phyloP scores from a whole-genome alignment of 2,329 filamentous ascomycete genomes.

The Daldinia eschscholtzii region DNA sequence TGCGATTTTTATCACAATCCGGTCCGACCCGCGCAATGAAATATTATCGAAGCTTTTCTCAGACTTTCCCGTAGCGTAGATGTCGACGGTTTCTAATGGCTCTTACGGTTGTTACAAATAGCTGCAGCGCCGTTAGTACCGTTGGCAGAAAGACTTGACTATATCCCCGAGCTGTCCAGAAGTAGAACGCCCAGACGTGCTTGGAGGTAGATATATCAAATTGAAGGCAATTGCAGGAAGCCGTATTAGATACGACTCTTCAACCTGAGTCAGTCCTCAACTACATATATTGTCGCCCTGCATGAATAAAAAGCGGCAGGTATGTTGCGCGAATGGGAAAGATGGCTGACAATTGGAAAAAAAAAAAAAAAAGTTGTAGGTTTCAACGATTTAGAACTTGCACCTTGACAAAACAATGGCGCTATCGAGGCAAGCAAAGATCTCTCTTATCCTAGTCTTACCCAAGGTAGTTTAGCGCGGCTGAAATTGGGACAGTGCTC shows the following conservation, averaged over 20 bases:
- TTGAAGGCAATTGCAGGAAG: slow-evolving; percentile 1
- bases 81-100: background rate
- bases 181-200: background rate
- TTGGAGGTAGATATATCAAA: background rate
- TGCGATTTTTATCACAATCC: slow-evolving; percentile 7
- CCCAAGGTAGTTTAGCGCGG: slow-evolving; percentile 31
- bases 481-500: slow-evolving; percentile 14
- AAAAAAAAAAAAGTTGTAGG: slow-evolving; percentile 25
- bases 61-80: background rate
- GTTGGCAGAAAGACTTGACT: background rate
- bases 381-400: slow-evolving; percentile 35
- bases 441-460: slow-evolving; percentile 16
- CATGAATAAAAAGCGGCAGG: slow-evolving; percentile 6
- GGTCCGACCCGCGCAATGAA: background rate
- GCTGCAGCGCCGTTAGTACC: background rate
- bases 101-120: background rate
- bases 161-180: slow-evolving; percentile 5
- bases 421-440: slow-evolving; percentile 32
- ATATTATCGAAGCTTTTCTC: background rate
- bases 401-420: slow-evolving; percentile 34
- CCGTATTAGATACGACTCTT: slow-evolving; percentile 9
- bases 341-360: slow-evolving; percentile 28
- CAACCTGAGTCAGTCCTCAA: background rate
- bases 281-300: slow-evolving; percentile 7
- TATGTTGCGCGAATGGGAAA: slow-evolving; percentile 11